Base-by-base conservation (phyloP, 116 monocot species). In the Papilionanthe hybrid region DNA sequence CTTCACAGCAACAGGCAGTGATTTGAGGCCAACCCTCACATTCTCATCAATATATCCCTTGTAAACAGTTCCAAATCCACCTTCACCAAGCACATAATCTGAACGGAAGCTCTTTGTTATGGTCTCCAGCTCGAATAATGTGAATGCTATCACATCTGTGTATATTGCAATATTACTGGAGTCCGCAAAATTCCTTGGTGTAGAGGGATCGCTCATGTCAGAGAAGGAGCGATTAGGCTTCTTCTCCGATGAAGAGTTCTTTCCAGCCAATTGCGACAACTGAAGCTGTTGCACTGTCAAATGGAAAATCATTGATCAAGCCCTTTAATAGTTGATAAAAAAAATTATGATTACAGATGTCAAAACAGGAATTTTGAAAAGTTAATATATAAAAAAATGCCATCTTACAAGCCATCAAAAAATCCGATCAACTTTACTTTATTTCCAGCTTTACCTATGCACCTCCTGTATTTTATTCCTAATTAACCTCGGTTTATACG, bases 101-200 rank as follows among this genome's bases (percentile, higher is more conserved):
- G 42, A 67, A 43, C 65, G 44, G 67, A 66, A 65, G 65, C 43
- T 73, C 72, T 43, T 73, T 44, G 72, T 73, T 32, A 69, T 69
- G 0, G 93, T 93, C 83, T 92, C 92, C 4, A 96, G 93, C 76
- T 96, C 96, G 27, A 89, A 93, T 66, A 93, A 75, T 49, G 96
- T 92, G 85, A 96, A 96, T 4, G 90, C 87, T 17, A 96, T 96
- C 66, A 93, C 87, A 82, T 93, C 87, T 19, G 88, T 93, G 89
- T 96, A 92, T 75, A 93, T 92, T 32, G 87, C 80, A 66, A 93
- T 90, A 72, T 96, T 93, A 37, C 85, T 90, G 37, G 92, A 87
- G 53, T 96, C 93, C 55, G 90, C 96, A 43, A 90, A 49, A 63
- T 85, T 85, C 19, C 91, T 77, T 42, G 87, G 89, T 3, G 86